phyloP scores from a whole-genome alignment of 148 eudicot genomes.

The Rhododendron vialii region DNA sequence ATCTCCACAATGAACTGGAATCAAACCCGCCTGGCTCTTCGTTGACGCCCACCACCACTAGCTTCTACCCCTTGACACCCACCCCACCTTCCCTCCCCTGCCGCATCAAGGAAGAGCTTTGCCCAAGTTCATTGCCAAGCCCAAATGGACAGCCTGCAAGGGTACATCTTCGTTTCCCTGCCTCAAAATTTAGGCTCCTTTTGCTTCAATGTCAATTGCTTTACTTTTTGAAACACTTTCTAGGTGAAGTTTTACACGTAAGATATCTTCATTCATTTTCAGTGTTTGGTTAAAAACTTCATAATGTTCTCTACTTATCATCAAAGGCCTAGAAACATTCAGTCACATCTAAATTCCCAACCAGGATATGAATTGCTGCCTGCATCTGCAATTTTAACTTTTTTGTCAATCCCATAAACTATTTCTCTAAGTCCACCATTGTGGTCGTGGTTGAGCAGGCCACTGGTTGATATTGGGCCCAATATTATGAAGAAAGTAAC shows the following conservation, averaged over 20 bases:
- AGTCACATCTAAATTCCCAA: background rate
- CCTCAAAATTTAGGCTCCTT: background rate
- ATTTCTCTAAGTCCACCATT: background rate
- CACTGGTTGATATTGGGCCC: background rate
- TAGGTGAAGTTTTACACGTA: background rate
- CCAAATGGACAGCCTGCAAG: slow-evolving; percentile 83
- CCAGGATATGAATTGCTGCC: background rate
- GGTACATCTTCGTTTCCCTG: slow-evolving; percentile 28
- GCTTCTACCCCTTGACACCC: slow-evolving; percentile 73
- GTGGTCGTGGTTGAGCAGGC: background rate
- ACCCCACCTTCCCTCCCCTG: slow-evolving; percentile 58
- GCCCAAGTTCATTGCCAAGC: slow-evolving; percentile 65
- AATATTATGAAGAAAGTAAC: background rate
- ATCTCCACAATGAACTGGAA: slow-evolving; percentile 76
- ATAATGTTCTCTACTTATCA: background rate
- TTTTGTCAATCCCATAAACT: background rate
- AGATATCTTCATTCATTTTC: background rate
- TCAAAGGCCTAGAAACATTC: background rate
- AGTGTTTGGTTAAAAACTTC: background rate
- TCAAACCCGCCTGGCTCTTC: slow-evolving; percentile 49
- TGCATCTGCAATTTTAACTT: background rate
- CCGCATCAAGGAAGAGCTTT: slow-evolving; percentile 80
- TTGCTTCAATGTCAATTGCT: background rate
- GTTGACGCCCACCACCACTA: slow-evolving; percentile 49
- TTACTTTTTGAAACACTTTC: background rate